Evolutionary conservation across 495 filamentous ascomycete species (phyloP).

Genomic region (Penicillium turbatum): DNA sequence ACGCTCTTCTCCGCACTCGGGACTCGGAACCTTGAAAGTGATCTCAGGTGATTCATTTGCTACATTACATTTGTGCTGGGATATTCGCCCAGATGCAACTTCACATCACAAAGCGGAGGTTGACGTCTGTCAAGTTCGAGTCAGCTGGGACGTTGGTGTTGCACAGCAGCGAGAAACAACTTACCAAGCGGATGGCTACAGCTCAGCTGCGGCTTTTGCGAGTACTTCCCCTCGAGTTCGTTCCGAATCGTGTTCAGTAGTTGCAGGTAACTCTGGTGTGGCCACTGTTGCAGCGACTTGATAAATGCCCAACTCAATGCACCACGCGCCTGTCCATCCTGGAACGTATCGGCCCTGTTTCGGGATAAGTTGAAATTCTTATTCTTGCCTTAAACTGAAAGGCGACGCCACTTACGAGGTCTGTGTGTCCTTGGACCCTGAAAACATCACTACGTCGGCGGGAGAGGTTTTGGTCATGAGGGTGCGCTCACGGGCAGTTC

Average conservation of each 20-base stretch:
- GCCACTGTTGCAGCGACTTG: slow-evolving; percentile 83
- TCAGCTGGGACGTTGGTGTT: slow-evolving; percentile 15
- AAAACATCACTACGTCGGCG: slow-evolving; percentile 97
- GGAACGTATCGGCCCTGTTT: slow-evolving; percentile 42
- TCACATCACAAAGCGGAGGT: slow-evolving; percentile 45
- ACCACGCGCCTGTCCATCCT: slow-evolving; percentile 79
- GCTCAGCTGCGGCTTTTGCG: slow-evolving; percentile 94
- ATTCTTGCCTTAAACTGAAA: neutral
- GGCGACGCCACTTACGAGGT: slow-evolving; percentile 48
- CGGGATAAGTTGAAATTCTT: neutral
- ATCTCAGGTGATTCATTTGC: slow-evolving; percentile 2
- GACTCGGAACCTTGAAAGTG: neutral
- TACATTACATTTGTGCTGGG: neutral
- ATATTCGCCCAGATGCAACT: neutral
- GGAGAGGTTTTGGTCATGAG: slow-evolving; percentile 86
- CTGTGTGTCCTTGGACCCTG: slow-evolving; percentile 93
- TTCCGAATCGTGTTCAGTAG: slow-evolving; percentile 90
- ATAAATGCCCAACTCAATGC: slow-evolving; percentile 98
- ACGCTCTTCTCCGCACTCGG: neutral
- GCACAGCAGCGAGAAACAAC: slow-evolving; percentile 17
- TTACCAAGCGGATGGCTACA: slow-evolving; percentile 94
- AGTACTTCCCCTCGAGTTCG: slow-evolving; percentile 85
- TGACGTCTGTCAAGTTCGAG: slow-evolving; percentile 29
- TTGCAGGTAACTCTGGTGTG: slow-evolving; percentile 94
- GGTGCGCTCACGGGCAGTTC: slow-evolving; percentile 70